phyloP scores from a whole-genome alignment of 331 rosid species.

The Cydonia oblonga region DNA sequence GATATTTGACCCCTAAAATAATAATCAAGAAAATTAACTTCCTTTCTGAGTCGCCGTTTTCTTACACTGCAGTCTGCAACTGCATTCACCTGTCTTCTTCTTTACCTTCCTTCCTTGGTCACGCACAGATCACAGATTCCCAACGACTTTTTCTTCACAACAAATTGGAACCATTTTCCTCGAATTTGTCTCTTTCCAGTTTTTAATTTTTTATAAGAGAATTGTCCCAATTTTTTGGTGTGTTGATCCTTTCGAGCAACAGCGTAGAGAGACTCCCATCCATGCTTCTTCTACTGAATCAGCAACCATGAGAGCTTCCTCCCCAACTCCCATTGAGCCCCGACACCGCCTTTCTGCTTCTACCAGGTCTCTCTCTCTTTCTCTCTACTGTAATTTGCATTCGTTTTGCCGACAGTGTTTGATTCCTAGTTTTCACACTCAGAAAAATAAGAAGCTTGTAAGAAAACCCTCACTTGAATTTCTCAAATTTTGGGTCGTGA shows the following conservation, averaged over 20 bases:
- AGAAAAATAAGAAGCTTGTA: neutral
- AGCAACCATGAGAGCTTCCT: conserved; percentile 52
- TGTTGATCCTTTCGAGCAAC: neutral
- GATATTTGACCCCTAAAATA: no score
- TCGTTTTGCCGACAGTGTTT: neutral
- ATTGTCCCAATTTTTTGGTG: neutral
- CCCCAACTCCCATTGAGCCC: conserved; percentile 52
- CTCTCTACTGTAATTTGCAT: neutral
- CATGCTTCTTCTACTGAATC: conserved; percentile 5
- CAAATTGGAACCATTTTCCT: neutral
- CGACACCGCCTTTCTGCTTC: conserved; percentile 61
- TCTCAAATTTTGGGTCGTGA: neutral
- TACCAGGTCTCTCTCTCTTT: conserved; percentile 20
- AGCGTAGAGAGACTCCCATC: neutral
- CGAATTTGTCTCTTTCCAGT: neutral
- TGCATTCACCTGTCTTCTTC: no score
- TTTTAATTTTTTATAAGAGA: neutral
- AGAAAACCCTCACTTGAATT: neutral
- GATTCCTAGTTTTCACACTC: neutral
- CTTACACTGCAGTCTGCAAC: no score
- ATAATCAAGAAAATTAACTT: no score
- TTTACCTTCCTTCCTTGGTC: neutral
- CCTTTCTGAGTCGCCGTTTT: no score
- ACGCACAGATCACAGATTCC: neutral
- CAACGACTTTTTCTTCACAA: neutral